phyloP scores from a whole-genome alignment of 2,329 filamentous ascomycete genomes.

The Sclerotinia borealis region DNA sequence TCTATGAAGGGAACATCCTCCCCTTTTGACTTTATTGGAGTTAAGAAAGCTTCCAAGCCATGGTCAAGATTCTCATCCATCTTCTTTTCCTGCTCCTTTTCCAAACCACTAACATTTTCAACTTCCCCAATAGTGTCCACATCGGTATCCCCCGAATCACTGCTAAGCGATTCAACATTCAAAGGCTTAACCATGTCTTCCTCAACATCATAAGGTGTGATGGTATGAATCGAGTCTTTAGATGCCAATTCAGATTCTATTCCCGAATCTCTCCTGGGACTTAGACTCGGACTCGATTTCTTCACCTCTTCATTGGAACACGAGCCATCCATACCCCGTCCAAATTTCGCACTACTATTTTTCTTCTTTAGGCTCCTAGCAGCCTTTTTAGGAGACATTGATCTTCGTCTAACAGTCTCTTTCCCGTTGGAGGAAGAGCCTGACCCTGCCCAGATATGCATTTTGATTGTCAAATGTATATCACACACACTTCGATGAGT shows the following conservation, averaged over 20 bases:
- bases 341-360: background rate
- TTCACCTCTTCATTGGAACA: background rate
- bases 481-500: background rate
- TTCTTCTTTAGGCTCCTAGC: background rate
- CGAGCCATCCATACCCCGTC: background rate
- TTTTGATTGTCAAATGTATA: background rate
- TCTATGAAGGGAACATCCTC: background rate
- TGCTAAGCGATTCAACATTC: background rate
- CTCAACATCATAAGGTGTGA: background rate
- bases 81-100: background rate
- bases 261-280: background rate
- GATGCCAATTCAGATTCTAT: background rate
- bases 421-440: background rate
- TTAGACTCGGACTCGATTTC: background rate
- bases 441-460: slow-evolving; percentile 5
- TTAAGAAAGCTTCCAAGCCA: background rate
- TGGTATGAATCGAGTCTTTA: background rate
- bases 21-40: background rate
- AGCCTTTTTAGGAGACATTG: background rate
- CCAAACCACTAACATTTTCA: too few species aligned
- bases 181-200: background rate
- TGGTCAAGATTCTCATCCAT: background rate
- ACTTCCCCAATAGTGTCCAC: background rate
- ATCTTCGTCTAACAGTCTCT: background rate
- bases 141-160: too few species aligned